phyloP scores from a whole-genome alignment of 2,329 filamentous ascomycete species.

The Magnaporthales sp. region DNA sequence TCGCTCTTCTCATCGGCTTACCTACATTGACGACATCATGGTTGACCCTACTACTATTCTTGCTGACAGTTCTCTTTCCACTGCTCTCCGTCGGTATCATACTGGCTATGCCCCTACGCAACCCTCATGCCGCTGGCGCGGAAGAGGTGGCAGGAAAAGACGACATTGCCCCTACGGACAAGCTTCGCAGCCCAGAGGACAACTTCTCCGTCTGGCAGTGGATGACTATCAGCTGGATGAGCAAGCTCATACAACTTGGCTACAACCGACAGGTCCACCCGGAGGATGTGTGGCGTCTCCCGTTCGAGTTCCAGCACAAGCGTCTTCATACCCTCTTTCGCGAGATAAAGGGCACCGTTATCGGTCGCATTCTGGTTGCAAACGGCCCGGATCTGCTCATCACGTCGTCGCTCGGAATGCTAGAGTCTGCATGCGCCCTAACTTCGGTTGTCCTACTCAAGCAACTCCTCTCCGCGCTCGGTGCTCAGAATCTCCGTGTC shows the following conservation, averaged over 20 bases:
- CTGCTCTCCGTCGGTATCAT: slow-evolving; percentile 39
- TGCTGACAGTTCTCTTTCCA: slow-evolving; percentile 28
- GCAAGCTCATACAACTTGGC: slow-evolving; percentile 60
- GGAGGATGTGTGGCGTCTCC: slow-evolving; percentile 73
- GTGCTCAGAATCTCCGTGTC: slow-evolving; percentile 35
- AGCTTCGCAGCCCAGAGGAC: slow-evolving; percentile 70
- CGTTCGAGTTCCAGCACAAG: slow-evolving; percentile 73
- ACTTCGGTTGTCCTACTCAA: slow-evolving; percentile 63
- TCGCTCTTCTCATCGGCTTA: slow-evolving; percentile 21
- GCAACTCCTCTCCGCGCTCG: slow-evolving; percentile 58
- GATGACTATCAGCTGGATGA: slow-evolving; percentile 78
- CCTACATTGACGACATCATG: slow-evolving; percentile 19
- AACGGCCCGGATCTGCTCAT: slow-evolving; percentile 74
- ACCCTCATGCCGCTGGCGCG: slow-evolving; percentile 37
- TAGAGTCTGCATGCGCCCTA: slow-evolving; percentile 49
- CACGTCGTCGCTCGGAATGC: slow-evolving; percentile 52
- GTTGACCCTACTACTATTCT: slow-evolving; percentile 8
- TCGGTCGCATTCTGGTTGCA: slow-evolving; percentile 59
- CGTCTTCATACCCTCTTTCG: slow-evolving; percentile 68
- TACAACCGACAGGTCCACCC: slow-evolving; percentile 59
- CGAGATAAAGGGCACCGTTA: slow-evolving; percentile 62
- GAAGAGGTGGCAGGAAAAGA: slow-evolving; percentile 8
- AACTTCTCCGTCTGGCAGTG: slow-evolving; percentile 73
- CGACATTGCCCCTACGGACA: slow-evolving; percentile 35
- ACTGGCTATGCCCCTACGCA: slow-evolving; percentile 61